Percentiles rank a stretch among this genome's conserved stretches.
phyloP scores from a whole-genome alignment of 2,329 filamentous ascomycete species.

The Sarocladiaceae sp. region DNA sequence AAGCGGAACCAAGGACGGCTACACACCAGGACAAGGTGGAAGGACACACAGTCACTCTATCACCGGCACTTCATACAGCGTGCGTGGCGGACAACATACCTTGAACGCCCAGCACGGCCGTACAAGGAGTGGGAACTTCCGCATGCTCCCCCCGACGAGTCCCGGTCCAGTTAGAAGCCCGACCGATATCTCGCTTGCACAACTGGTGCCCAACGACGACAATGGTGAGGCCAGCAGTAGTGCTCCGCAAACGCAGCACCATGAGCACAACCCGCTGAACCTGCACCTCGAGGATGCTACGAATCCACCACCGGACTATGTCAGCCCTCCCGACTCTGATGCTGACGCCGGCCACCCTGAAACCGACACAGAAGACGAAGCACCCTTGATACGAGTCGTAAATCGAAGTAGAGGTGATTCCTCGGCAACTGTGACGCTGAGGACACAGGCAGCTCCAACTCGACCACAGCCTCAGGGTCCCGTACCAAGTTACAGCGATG shows the following conservation, averaged over 20 bases:
- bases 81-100: conserved; percentile 33
- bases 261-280: conserved; percentile 33
- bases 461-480: conserved; percentile 44
- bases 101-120: conserved; percentile 64
- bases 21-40: conserved; percentile 34
- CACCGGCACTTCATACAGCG: conserved; percentile 29
- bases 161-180: conserved; percentile 87
- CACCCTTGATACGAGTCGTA: conserved; percentile 46
- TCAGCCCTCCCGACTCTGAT: conserved; percentile 50
- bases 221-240: conserved; percentile 56
- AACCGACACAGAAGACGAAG: conserved; percentile 52
- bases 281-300: conserved; percentile 49
- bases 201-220: conserved; percentile 68
- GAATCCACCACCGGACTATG: conserved; percentile 68
- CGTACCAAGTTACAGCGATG: conserved; percentile 80
- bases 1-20: conserved; percentile 65
- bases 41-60: conserved; percentile 44
- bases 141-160: conserved; percentile 72
- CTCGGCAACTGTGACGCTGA: conserved; percentile 31
- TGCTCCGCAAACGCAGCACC: conserved; percentile 17
- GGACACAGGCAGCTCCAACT: conserved; percentile 15
- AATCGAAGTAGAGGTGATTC: conserved; percentile 49
- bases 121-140: conserved; percentile 73
- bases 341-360: not conserved
- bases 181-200: conserved; percentile 92